Conservation (phyloP, 2,329 filamentous ascomycete species). For the Exophiala alcalophila region DNA sequence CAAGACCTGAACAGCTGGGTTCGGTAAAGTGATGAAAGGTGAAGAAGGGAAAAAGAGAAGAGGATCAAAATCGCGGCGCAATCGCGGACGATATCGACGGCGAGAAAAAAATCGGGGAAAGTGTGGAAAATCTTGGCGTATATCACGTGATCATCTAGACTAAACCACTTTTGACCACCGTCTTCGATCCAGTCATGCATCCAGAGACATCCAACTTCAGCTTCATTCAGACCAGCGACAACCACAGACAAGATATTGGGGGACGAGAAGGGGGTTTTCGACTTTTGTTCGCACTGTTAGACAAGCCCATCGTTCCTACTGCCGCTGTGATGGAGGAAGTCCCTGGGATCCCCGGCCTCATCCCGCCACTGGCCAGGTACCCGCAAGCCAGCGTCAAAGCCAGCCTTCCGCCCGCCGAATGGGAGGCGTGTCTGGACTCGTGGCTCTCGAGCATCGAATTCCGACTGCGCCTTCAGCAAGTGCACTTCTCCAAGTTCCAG, state of each 20-base stretch:
- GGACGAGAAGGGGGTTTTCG: too few species aligned
- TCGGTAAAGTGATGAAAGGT: slow-evolving; percentile 78
- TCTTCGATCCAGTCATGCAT: too few species aligned
- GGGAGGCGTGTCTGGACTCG: slow-evolving; percentile 71
- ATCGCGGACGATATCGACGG: slow-evolving; percentile 3
- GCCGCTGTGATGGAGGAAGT: slow-evolving; percentile 26
- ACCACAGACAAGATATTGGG: too few species aligned
- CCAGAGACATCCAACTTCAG: too few species aligned
- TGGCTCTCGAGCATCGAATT: slow-evolving; percentile 69
- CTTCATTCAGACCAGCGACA: too few species aligned
- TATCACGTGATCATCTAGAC: too few species aligned
- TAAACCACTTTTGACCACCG: too few species aligned
- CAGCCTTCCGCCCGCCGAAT: slow-evolving; percentile 66
- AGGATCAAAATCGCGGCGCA: neutral
- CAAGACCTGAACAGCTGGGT: slow-evolving; percentile 77
- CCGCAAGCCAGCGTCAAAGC: slow-evolving; percentile 66
- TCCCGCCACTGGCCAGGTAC: slow-evolving; percentile 75
- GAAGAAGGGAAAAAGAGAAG: slow-evolving; percentile 11
- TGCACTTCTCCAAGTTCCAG: slow-evolving; percentile 55
- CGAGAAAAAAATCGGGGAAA: neutral
- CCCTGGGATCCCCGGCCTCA: slow-evolving; percentile 8
- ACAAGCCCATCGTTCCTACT: too few species aligned
- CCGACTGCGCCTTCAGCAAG: slow-evolving; percentile 59
- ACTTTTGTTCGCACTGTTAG: too few species aligned
- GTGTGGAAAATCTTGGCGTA: slow-evolving; percentile 25